Evolutionary conservation across 768 basidiomycete genomes (phyloP), one percentile per base, ranked within the genome.

Genomic region (Phlebiopsis gigantea): DNA sequence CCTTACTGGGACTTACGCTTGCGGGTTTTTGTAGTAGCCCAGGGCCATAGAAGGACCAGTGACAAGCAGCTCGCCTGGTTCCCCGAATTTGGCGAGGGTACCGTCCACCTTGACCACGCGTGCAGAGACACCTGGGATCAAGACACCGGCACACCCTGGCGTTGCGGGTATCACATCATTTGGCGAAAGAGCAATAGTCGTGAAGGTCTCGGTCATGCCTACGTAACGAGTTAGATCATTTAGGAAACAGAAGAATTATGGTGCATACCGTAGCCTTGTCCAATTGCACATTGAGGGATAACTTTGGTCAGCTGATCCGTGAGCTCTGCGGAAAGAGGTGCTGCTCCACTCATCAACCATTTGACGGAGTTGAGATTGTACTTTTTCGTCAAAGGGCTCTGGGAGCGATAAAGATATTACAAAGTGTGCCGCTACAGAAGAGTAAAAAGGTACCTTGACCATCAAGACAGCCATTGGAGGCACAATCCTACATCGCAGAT

Each of bases 161-260:
- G 74, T 69, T 5, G 82, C 83, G 21, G 80, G 66, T 56, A 77
- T 79, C 29, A 70, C 63, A 3, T 74, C 72, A 5, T 79, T 70
- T 15, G 79, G 69, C 67, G 77, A 79, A 71, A 82, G 77, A 14
- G 75, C 66, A 6, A 78, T 73, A 7, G 79, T 74, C 0, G 83
- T 82, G 55, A 76, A 75, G 0, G 80, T 76, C 64, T 89, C 87
- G 0, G 87, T 88, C 80, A 85, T 78, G 4, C 87, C 85, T 87
- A 48, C 9, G 29, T 34, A 6, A 29, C 4, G 3, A 28, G 19
- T n/a, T 42, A 46, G 41, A 28, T 6, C 42, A 45, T 15, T 21
- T 21, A 30, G 3, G 21, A 43, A 17, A 26, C 21, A n/a, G 6
- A 44, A 31, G 42, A 12, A 26, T 9, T 19, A 14, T 24, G 24